Evolutionary conservation across 805 yeast genomes (phyloP).

Genomic region (Ogataea pini): DNA sequence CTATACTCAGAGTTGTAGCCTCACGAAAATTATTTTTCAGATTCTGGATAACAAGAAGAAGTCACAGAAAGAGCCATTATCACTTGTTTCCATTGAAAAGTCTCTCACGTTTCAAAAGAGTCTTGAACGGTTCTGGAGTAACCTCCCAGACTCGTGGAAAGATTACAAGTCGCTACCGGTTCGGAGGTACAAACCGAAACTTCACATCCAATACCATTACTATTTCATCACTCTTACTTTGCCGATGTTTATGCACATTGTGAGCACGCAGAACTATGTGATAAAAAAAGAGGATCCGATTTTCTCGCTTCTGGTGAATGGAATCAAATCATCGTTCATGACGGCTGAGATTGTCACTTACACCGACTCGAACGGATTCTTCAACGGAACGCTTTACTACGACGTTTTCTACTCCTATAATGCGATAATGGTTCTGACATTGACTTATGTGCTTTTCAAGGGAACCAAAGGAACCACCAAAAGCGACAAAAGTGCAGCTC

Average conservation of each 20-base stretch:
- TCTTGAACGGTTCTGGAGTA: constrained; percentile 37
- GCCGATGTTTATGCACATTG: constrained; percentile 45
- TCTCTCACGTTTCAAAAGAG: constrained; percentile 39
- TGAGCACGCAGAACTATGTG: constrained; percentile 36
- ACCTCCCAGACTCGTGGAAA: constrained; percentile 36
- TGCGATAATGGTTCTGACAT: constrained; percentile 42
- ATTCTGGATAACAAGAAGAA: constrained; percentile 42
- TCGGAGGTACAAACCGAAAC: constrained; percentile 42
- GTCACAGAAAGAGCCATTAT: constrained; percentile 40
- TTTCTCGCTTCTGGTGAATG: constrained; percentile 40
- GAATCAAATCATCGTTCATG: constrained; percentile 42
- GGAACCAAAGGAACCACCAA: constrained; percentile 22
- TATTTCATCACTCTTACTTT: constrained; percentile 43
- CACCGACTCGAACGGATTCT: constrained; percentile 38
- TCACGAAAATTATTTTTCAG: constrained; percentile 41
- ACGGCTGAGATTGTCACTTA: constrained; percentile 41
- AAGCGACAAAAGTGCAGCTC: constrained; percentile 20
- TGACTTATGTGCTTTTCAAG: constrained; percentile 41
- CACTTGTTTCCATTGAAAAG: constrained; percentile 42
- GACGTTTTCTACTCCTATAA: constrained; percentile 48
- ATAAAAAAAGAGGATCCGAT: constrained; percentile 44
- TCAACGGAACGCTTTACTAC: constrained; percentile 46
- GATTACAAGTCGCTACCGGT: constrained; percentile 35
- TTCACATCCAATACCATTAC: constrained; percentile 44
- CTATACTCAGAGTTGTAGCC: constrained; percentile 36